These are phyloP conservation scores for Umbelopsis ramanniana DNA, from an alignment of 192 early-diverging fungal species.

Conservation along the genomic window DNA sequence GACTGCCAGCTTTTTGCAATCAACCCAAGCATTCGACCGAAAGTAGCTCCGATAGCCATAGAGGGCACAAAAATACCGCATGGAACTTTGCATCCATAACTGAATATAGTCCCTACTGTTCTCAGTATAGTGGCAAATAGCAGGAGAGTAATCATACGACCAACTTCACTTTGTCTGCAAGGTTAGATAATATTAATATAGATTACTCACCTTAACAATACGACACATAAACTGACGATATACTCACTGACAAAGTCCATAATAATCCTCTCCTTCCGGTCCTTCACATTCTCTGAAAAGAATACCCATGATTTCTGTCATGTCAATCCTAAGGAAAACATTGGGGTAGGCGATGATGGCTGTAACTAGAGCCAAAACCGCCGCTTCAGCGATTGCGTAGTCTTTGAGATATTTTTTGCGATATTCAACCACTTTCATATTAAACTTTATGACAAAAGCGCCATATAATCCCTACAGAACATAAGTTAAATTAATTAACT, in stretches of 20 bases:
- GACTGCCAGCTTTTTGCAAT: conserved; percentile 75
- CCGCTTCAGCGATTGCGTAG: conserved; percentile 71
- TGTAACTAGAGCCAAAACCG: conserved; percentile 65
- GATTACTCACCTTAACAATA: conserved; percentile 28
- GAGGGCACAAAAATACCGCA: conserved; percentile 86
- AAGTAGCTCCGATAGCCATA: conserved; percentile 89
- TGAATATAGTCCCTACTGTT: conserved; percentile 53
- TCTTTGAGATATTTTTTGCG: conserved; percentile 71
- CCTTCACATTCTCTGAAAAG: conserved; percentile 73
- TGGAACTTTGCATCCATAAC: conserved; percentile 71
- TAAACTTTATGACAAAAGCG: conserved; percentile 74
- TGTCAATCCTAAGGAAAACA: conserved; percentile 81
- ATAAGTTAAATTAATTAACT: neutral
- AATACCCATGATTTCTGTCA: conserved; percentile 81
- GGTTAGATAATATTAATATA: conserved; percentile 29
- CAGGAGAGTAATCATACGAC: conserved; percentile 52
- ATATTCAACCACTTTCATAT: conserved; percentile 68
- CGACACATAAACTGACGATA: neutral
- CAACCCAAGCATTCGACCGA: conserved; percentile 92
- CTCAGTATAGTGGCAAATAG: conserved; percentile 61
- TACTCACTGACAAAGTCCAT: conserved; percentile 63
- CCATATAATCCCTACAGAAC: conserved; percentile 70
- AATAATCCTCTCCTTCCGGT: conserved; percentile 59
- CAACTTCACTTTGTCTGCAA: conserved; percentile 26
- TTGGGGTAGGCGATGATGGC: conserved; percentile 73